These are phyloP conservation scores for Chytriomyces confervae DNA, from an alignment of 192 early-diverging fungal genomes.

Conservation along the genomic window DNA sequence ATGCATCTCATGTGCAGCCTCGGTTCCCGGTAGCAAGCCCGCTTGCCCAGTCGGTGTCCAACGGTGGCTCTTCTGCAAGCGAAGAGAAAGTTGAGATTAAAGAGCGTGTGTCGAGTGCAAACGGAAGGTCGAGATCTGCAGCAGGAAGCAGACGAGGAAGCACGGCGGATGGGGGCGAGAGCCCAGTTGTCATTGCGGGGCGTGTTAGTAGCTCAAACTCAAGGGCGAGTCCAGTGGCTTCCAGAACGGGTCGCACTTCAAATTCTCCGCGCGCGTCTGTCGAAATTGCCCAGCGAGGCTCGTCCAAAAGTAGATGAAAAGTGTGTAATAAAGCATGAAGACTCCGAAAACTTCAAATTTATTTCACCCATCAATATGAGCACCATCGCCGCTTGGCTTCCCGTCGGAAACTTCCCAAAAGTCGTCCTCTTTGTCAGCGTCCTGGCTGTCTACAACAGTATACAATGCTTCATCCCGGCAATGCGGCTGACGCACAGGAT, in stretches of 20 bases:
- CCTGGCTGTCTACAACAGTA: conserved; percentile 81
- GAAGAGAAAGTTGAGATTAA: background rate
- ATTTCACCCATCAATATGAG: background rate
- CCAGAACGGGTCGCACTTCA: too few species aligned
- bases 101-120: background rate
- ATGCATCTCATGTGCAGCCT: background rate
- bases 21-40: too few species aligned
- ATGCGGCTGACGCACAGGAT: conserved; percentile 77
- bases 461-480: conserved; percentile 80
- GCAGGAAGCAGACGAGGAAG: background rate
- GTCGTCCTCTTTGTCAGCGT: conserved; percentile 77
- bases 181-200: background rate
- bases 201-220: too few species aligned
- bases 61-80: background rate
- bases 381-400: conserved; percentile 15
- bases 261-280: background rate
- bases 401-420: conserved; percentile 54
- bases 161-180: background rate
- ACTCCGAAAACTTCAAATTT: too few species aligned
- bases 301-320: background rate
- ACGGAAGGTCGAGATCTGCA: background rate
- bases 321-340: background rate
- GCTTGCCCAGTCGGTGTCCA: too few species aligned
- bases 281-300: background rate
- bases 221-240: too few species aligned